These are phyloP conservation scores for Solanum phureja DNA, from an alignment of 257 asterid genomes.

Conservation along the genomic window DNA sequence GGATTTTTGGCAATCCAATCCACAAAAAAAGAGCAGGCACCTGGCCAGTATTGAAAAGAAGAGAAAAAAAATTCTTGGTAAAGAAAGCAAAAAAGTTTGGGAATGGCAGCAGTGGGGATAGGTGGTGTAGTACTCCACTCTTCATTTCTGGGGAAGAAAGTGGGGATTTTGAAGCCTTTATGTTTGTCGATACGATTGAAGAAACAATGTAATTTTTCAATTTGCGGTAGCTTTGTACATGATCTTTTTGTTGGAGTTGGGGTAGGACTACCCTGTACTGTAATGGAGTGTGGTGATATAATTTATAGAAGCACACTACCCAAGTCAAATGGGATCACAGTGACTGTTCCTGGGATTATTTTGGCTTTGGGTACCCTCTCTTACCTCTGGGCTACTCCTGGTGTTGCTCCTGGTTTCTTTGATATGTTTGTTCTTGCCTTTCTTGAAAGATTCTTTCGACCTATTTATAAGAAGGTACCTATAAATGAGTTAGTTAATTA, in stretches of 20 bases:
- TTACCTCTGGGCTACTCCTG: constrained; percentile 98
- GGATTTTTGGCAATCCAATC: constrained; percentile 25
- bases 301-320: constrained; percentile 94
- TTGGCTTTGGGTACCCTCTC: constrained; percentile 81
- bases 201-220: constrained; percentile 5
- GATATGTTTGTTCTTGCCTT: constrained; percentile 98
- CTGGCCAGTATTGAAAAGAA: constrained; percentile 10
- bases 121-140: constrained; percentile 49
- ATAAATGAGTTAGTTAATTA: neutral
- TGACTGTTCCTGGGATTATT: constrained; percentile 77
- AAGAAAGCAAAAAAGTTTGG: neutral
- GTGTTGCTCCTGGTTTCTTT: constrained; percentile 97
- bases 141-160: constrained; percentile 55
- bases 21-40: constrained; percentile 44
- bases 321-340: constrained; percentile 49
- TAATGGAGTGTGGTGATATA: constrained; percentile 94
- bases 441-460: constrained; percentile 66
- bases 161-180: constrained; percentile 22
- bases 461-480: constrained; percentile 64
- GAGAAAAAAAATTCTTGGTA: neutral
- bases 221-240: constrained; percentile 32
- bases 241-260: constrained; percentile 88
- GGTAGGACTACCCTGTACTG: constrained; percentile 95
- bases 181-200: constrained; percentile 16
- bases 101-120: constrained; percentile 59